Evolutionary conservation across 176 grass and related monocot genomes (phyloP).

Genomic region (Aegilops bicornis): DNA sequence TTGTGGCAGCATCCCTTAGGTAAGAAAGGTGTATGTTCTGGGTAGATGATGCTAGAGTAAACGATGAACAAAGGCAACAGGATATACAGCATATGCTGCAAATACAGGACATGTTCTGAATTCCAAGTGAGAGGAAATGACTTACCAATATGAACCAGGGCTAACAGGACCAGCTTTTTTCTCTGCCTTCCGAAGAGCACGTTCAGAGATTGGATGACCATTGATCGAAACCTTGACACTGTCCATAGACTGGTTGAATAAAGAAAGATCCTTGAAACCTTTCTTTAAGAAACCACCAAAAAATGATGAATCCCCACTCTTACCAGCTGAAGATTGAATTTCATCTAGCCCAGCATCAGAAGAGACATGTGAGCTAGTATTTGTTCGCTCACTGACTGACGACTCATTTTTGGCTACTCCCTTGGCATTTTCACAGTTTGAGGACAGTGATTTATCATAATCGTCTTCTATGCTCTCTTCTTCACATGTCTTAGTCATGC

Average conservation of each 20-base stretch:
- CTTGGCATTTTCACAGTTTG: slow-evolving; percentile 24
- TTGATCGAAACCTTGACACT: slow-evolving; percentile 70
- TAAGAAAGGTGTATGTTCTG: neutral
- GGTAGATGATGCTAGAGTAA: neutral
- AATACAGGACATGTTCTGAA: neutral
- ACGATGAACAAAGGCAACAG: neutral
- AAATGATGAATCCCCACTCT: slow-evolving; percentile 70
- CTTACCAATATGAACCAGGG: slow-evolving; percentile 95
- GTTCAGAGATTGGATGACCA: slow-evolving; percentile 83
- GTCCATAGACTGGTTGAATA: slow-evolving; percentile 57
- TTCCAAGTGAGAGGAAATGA: neutral
- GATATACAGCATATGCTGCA: slow-evolving; percentile 10
- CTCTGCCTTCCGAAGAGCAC: slow-evolving; percentile 70
- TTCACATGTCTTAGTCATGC: slow-evolving; percentile 31
- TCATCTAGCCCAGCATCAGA: slow-evolving; percentile 53
- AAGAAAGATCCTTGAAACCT: slow-evolving; percentile 65
- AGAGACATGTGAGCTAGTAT: slow-evolving; percentile 48
- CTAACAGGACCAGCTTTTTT: slow-evolving; percentile 71
- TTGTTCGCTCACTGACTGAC: slow-evolving; percentile 35
- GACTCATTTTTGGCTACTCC: slow-evolving; percentile 3
- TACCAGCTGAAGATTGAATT: slow-evolving; percentile 40
- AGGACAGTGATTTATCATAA: slow-evolving; percentile 7
- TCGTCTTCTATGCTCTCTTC: slow-evolving; percentile 31
- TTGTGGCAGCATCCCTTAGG: neutral
- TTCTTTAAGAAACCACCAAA: slow-evolving; percentile 73